Conservation (phyloP, 306 rosid species). For the Quercus mongolica region DNA sequence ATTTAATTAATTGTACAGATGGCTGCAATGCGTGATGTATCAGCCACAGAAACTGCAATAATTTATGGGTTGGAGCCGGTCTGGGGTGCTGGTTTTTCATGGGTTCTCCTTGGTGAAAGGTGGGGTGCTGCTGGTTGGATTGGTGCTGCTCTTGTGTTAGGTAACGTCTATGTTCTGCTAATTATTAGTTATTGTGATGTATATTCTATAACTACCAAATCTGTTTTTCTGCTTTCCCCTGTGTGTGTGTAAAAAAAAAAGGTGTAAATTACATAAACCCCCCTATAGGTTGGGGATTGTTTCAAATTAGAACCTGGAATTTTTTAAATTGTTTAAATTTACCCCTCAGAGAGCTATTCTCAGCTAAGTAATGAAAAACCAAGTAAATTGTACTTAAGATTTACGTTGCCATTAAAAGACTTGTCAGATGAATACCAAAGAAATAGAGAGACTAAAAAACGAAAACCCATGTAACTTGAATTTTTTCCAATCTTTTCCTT, state of each 20-base stretch:
- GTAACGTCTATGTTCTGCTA: slow-evolving; percentile 20
- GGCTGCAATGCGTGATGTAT: slow-evolving; percentile 73
- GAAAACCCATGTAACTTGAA: background rate
- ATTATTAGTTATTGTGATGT: background rate
- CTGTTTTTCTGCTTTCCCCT: background rate
- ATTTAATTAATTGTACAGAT: slow-evolving; percentile 33
- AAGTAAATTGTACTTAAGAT: too few species aligned
- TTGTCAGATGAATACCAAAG: too few species aligned
- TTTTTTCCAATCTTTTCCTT: background rate
- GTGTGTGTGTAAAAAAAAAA: too few species aligned
- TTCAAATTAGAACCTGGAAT: too few species aligned
- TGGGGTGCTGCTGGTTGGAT: slow-evolving; percentile 71
- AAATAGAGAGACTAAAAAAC: background rate
- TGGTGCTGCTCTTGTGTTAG: slow-evolving; percentile 77
- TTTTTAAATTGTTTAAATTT: too few species aligned
- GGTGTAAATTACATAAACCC: too few species aligned
- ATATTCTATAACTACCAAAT: background rate
- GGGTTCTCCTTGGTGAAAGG: slow-evolving; percentile 84
- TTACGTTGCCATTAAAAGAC: too few species aligned
- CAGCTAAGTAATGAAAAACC: too few species aligned
- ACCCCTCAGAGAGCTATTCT: too few species aligned
- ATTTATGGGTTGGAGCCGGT: slow-evolving; percentile 78
- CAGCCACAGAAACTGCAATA: slow-evolving; percentile 75
- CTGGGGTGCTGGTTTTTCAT: slow-evolving; percentile 80
- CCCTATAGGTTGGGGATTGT: too few species aligned